Percentiles rank a stretch among this genome's conserved stretches.
These are phyloP conservation scores for Didymella glomerata DNA, from an alignment of 2,329 filamentous ascomycete genomes.

Conservation along the genomic window DNA sequence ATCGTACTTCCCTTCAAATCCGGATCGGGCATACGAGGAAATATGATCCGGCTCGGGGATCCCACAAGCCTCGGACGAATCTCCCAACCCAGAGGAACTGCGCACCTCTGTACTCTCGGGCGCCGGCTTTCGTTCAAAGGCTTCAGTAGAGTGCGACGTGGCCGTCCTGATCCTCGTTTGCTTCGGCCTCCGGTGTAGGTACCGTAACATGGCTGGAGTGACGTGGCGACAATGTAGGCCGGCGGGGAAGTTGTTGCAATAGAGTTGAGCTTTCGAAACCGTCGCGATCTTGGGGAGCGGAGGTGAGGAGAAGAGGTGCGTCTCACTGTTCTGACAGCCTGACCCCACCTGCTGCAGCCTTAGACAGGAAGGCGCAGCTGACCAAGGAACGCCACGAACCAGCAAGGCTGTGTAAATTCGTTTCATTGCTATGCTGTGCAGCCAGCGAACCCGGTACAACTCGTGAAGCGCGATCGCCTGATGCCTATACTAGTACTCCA, in stretches of 20 bases:
- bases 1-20: too few species aligned
- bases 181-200: background rate
- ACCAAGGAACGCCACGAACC: background rate
- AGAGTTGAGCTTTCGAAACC: background rate
- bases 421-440: background rate
- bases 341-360: background rate
- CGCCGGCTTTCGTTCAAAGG: background rate
- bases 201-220: background rate
- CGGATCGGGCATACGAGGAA: too few species aligned
- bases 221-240: too few species aligned
- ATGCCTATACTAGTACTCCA: background rate
- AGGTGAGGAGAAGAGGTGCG: background rate
- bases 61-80: too few species aligned
- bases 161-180: background rate
- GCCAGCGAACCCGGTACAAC: background rate
- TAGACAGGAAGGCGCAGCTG: background rate
- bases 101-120: background rate
- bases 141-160: background rate
- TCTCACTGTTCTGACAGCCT: too few species aligned
- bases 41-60: too few species aligned
- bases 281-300: background rate
- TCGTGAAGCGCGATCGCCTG: too few species aligned
- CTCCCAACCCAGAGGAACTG: too few species aligned
- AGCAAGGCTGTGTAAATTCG: background rate
- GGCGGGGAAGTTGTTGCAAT: too few species aligned